These are phyloP conservation scores for Amanita pseudoporphyria DNA, from an alignment of 768 basidiomycete species.

Conservation along the genomic window DNA sequence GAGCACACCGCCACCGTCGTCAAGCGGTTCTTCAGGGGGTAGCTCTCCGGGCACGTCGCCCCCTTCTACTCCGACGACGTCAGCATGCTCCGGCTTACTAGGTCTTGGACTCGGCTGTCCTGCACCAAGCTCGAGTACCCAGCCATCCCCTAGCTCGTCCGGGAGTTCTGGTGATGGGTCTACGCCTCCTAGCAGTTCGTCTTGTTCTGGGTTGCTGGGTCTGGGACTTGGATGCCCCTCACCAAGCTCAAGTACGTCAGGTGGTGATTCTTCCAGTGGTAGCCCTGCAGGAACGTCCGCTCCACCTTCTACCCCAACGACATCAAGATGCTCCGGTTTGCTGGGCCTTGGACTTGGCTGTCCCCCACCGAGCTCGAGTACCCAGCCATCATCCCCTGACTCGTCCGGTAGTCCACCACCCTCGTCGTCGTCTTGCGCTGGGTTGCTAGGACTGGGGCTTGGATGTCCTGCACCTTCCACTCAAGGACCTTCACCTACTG, in stretches of 20 bases:
- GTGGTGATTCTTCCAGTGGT: not conserved
- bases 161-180: not conserved
- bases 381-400: not conserved
- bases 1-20: not conserved
- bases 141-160: not conserved
- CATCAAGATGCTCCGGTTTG: not conserved
- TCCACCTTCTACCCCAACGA: not conserved
- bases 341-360: not conserved
- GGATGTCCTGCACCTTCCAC: not conserved
- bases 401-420: not conserved
- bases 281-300: not conserved
- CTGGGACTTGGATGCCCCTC: not conserved
- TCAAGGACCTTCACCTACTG: not conserved
- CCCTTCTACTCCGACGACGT: not conserved
- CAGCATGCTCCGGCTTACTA: too few species aligned
- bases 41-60: not conserved
- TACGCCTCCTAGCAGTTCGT: not conserved
- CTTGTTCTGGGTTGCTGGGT: not conserved
- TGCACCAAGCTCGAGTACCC: not conserved
- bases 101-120: not conserved
- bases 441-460: not conserved
- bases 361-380: not conserved
- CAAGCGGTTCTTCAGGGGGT: not conserved
- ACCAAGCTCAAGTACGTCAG: not conserved
- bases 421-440: not conserved